These are phyloP conservation scores for Candida tropicalis DNA, from an alignment of 1,139 yeast genomes.

Conservation along the genomic window DNA sequence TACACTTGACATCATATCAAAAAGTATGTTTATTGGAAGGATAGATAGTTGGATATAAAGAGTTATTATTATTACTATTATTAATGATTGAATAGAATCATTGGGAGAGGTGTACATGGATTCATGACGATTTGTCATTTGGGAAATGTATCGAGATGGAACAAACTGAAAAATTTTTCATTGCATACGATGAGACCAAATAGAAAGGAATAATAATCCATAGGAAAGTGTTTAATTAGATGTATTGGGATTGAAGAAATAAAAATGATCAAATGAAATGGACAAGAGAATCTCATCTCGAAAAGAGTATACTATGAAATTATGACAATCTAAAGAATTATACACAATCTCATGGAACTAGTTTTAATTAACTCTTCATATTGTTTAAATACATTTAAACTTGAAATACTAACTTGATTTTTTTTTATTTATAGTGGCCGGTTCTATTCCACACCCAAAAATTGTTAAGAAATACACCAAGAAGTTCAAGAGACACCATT, in stretches of 20 bases:
- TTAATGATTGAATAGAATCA: too few species aligned
- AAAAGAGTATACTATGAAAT: too few species aligned
- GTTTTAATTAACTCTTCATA: too few species aligned
- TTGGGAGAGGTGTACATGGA: too few species aligned
- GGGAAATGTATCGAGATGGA: too few species aligned
- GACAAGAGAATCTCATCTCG: too few species aligned
- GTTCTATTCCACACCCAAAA: constrained; percentile 98
- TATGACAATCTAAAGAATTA: too few species aligned
- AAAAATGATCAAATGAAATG: too few species aligned
- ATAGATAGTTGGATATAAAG: not conserved
- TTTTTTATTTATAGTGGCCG: constrained; percentile 64
- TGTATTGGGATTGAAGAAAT: not conserved
- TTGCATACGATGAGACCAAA: not conserved
- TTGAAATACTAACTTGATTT: constrained; percentile 6
- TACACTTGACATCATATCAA: constrained; percentile 9
- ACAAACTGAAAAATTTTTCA: not conserved
- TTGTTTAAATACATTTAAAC: too few species aligned
- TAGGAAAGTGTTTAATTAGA: not conserved
- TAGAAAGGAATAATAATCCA: not conserved
- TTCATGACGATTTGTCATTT: too few species aligned
- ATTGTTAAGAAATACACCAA: constrained; percentile 99
- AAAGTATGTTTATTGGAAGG: constrained; percentile 5
- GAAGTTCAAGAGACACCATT: constrained; percentile 99
- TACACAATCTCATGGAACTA: too few species aligned
- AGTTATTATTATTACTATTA: too few species aligned